phyloP scores from a whole-genome alignment of 2,329 filamentous ascomycete species.

The Emericellopsis atlantica region DNA sequence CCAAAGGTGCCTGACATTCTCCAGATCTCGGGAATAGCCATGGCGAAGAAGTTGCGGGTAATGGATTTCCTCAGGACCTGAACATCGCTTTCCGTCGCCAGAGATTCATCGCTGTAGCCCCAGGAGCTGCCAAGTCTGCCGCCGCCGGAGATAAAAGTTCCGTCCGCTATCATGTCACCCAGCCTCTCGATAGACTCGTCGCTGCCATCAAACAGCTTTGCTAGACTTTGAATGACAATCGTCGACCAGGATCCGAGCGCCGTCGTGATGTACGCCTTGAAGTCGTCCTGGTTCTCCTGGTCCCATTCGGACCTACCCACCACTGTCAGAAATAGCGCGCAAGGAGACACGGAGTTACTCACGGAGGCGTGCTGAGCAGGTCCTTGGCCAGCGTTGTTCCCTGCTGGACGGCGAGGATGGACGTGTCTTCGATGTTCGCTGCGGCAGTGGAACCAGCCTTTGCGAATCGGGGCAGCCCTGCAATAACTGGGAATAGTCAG shows the following conservation, averaged over 20 bases:
- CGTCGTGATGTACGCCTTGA: conserved; percentile 14
- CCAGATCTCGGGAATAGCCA: conserved; percentile 18
- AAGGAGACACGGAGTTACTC: no score
- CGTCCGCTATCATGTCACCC: conserved; percentile 11
- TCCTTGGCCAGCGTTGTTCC: conserved; percentile 14
- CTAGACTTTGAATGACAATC: conserved; percentile 5
- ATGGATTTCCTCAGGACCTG: neutral
- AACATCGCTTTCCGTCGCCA: neutral
- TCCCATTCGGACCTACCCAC: no score
- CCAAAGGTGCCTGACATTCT: conserved; percentile 9
- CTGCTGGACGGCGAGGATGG: conserved; percentile 11
- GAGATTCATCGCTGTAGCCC: no score
- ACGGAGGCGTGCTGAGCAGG: conserved; percentile 3
- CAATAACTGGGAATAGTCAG: no score
- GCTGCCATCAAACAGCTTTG: conserved; percentile 11
- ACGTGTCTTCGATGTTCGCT: conserved; percentile 13
- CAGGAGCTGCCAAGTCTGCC: no score
- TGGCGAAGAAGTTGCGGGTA: conserved; percentile 12
- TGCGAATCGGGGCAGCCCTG: neutral
- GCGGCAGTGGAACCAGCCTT: neutral
- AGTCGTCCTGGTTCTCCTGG: conserved; percentile 9
- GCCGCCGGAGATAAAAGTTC: conserved; percentile 12
- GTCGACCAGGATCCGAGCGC: conserved; percentile 13
- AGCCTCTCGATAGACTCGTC: conserved; percentile 10
- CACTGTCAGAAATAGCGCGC: neutral